phyloP scores from a whole-genome alignment of 306 rosid species.

The Oxytropis ochrocephala region DNA sequence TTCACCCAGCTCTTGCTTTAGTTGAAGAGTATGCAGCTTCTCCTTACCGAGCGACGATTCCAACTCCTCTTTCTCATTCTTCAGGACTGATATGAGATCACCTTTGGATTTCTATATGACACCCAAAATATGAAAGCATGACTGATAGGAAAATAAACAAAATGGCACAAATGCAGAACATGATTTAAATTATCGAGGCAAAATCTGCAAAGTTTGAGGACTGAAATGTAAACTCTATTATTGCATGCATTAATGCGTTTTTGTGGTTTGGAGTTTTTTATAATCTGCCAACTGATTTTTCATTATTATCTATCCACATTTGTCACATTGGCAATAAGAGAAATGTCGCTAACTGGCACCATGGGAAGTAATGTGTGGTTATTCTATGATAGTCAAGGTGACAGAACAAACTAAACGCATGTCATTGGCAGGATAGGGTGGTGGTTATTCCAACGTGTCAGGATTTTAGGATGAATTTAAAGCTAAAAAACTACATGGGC shows the following conservation, averaged over 20 bases:
- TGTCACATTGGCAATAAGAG: not conserved
- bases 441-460: no score
- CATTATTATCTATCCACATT: not conserved
- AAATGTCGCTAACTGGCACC: not conserved
- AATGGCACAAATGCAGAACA: not conserved
- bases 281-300: not conserved
- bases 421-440: not conserved
- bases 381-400: not conserved
- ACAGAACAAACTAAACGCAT: no score
- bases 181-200: not conserved
- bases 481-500: not conserved
- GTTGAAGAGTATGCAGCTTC: slow-evolving; percentile 53
- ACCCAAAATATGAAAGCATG: slow-evolving; percentile 14
- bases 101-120: slow-evolving; percentile 59
- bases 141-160: slow-evolving; percentile 2
- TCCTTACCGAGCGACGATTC: slow-evolving; percentile 69
- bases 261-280: not conserved
- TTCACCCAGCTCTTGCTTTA: slow-evolving; percentile 73
- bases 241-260: not conserved
- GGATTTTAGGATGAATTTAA: not conserved
- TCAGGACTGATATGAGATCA: slow-evolving; percentile 48
- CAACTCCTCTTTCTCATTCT: slow-evolving; percentile 71
- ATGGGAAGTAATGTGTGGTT: not conserved
- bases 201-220: not conserved
- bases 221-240: not conserved